Evolutionary conservation across 306 rosid genomes (phyloP), one percentile per base, ranked within the genome.

Genomic region (Dalbergia cochinchinensis): DNA sequence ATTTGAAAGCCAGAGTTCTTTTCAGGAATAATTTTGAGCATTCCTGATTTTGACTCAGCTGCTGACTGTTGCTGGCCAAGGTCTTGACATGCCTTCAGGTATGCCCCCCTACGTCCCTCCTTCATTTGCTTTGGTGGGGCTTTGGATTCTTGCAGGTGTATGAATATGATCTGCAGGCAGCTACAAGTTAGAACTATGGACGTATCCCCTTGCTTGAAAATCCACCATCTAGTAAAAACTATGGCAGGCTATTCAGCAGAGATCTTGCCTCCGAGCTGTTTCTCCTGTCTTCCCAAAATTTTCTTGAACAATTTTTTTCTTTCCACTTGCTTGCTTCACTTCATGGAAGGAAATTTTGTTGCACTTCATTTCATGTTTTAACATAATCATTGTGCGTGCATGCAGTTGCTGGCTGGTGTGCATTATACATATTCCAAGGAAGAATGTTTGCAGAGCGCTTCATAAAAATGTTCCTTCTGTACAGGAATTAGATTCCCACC

Each of bases 401-500:
- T 80, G 86, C 91, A 82, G 92, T 77, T 86, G 82, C 80, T 76
- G 84, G 82, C 71, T 31, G 81, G 78, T 68, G 83, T 70, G 84
- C 71, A 59, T 80, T 85, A 61, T 54, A 54, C 6, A 44, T 71
- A 78, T 79, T 75, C 77, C 50, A 65, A 16, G 78, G 77, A 79
- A 82, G 80, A 82, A 81, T 77, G 78, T 47, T 65, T 79, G 84
- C 88, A 83, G 85, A 88, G 80, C 74, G 80, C 78, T 86, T 71
- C 79, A 76, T 79, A 67, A 73, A 85, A 81, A 86, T 90, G 80
- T 78, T 86, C 82, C 79, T 71, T 59, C 76, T 91, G 98, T 91
- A 95, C 90, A 91, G 87, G 90, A 86, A 77, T 74, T 84, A 65
- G 91, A 88, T 83, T 83, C 79, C 87, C 76, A 69, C 75, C 71